Evolutionary conservation across 139 green algal species (phyloP), one percentile per base, ranked within the genome.

Genomic region (Tetradesmus obliquus): DNA sequence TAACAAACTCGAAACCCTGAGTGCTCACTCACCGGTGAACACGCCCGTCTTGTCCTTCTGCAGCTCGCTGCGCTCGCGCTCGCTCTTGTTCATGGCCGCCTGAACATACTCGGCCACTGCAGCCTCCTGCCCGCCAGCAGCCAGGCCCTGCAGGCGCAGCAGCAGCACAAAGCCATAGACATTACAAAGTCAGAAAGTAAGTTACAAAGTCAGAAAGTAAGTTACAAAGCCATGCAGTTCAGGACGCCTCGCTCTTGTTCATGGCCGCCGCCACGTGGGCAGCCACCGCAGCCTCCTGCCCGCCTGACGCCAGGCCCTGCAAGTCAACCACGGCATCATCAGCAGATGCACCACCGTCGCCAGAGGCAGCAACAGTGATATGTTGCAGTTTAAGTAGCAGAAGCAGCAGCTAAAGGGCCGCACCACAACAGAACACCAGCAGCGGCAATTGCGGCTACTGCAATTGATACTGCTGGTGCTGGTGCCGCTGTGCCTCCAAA

Each of bases 41-140:
- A 99, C 97, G 2, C 98, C 98, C 15, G 94, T 97, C 94, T 99
- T 99, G 22, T 96, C 94, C 93, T 99, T 99, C 71, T 96, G 90
- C 72, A 99, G 94, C 88, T 99, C 97, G 0, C 96, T 99, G n/a
- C 98, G 95, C 94, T 99, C 98, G 69, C 99, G 94, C 89, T 99
- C 98, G 55, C 93, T 97, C 96, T 99, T 99, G 66, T 90, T 79
- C 5, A 91, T 87, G 1, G 97, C 94, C 3, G 66, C 66, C 69
- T 95, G 94, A 20, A 97, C 95, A 91, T 99, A 99, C 4, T 93
- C 92, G 3, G 96, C 83, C 82, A 99, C 98, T 10, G 88, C 92
- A 5, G 66, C 93, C 10, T 86, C 72, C 55, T 97, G 93, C 24
- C 94, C 94, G 3, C 91, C 87, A 17, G 93, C 90, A 2, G 92